Evolutionary conservation across 2,329 filamentous ascomycete species (phyloP), one percentile per base, ranked within the genome.

Genomic region (Elsinoe ampelina): DNA sequence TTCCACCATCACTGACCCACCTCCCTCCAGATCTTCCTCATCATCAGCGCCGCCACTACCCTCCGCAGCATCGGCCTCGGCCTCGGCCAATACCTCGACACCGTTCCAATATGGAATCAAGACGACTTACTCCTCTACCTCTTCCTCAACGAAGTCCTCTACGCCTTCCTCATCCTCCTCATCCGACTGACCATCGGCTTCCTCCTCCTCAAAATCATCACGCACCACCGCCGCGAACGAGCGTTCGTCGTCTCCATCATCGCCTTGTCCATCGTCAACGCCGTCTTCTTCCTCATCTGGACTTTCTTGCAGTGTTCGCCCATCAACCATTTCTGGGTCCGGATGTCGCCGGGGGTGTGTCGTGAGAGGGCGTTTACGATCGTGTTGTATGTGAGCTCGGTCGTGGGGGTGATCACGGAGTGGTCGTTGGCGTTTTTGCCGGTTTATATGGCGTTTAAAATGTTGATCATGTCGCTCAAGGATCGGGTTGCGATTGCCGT

Each of bases 111-210:
- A n/a, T 42, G 15, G n/a, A 20, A 41, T 8, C 22, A 39, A 32
- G 39, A 42, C 26, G 52, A 55, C 38, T 38, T 55, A n/a, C 20
- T 55, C 13, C n/a, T 22, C 10, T 43, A 41, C 39, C 35, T 55
- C 30, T 43, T 42, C 22, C 39, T 56, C 34, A 56, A 56, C 41
- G 39, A 56, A 34, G 32, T 68, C 61, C 57, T 69, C 65, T 54
- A 30, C 47, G 10, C 61, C 64, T 19, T 55, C 30, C 54, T 60
- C 26, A 34, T 62, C 58, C 19, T 58, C 57, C 10, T 61, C 58
- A 17, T 61, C 54, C 30, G 41, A 36, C 38, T 47, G 2, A 45
- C 54, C 8, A 47, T 47, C 54, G 52, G 52, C n/a, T n/a, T 43
- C 19, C 13, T 55, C 13, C 38, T 55, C 2, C 26, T 55, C 15